Evolutionary conservation across 306 rosid genomes (phyloP), one percentile per base, ranked within the genome.

Genomic region (Crotalaria pallida): DNA sequence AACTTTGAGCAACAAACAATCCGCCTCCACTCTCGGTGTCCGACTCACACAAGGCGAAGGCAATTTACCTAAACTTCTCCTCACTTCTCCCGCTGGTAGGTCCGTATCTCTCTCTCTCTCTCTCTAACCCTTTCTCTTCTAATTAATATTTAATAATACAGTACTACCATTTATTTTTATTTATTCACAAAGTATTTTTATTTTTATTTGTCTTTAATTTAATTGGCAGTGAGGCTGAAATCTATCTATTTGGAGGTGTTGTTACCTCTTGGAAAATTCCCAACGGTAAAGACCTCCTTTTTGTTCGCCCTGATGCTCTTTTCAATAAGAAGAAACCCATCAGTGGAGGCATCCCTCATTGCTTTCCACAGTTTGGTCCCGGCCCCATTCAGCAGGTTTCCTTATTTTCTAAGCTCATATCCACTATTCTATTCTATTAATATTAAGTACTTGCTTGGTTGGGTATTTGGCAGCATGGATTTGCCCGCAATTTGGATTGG

Each of bases 341-440:
- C 77, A 90, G 97, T 84, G 98, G 98, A 63, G 98, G 98, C 6
- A 13, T 94, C 66, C 98, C 98, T 18, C 98, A 94, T 83, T 94
- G 98, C 79, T 90, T 94, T 81, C 98, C 97, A 11, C 98, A 94
- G 88, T 94, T 94, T 84, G 98, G 98, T 79, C 97, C 98, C 2
- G 98, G 98, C 58, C 67, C 70, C 8, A 85, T 94, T 17, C 98
- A 94, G 83, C 98, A 90, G 95, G 98, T 90, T 77, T 66, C 12
- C 34, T 7, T 29, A 3, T 29, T 29, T 26, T 26, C 29, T 26
- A 26, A 2, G 2, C 29, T 26, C 29, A 26, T 26, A 26, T 26
- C 29, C 29, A n/a, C n/a, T n/a, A n/a, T n/a, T n/a, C n/a, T n/a
- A n/a, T n/a, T n/a, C n/a, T n/a, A n/a, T n/a, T n/a, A n/a, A n/a